These are phyloP conservation scores for Chytriomyces confervae DNA, from an alignment of 192 early-diverging fungal genomes.

Conservation along the genomic window DNA sequence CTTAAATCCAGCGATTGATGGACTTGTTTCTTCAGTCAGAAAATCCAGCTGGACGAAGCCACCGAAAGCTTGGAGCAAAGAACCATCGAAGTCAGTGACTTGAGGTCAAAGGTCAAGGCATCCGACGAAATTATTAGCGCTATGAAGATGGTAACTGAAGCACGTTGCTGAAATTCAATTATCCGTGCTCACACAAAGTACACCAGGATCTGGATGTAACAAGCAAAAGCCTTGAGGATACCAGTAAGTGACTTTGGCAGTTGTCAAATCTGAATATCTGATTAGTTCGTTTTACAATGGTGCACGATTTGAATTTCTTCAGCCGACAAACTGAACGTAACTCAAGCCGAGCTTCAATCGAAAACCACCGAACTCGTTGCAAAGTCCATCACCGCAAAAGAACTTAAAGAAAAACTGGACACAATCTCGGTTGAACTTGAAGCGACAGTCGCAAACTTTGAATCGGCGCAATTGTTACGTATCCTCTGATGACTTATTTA, in stretches of 20 bases:
- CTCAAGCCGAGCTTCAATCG: too few species aligned
- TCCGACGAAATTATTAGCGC: background rate
- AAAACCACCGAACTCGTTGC: too few species aligned
- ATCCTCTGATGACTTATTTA: background rate
- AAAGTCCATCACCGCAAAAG: slow-evolving; percentile 20
- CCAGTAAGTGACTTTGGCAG: background rate
- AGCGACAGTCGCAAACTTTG: slow-evolving; percentile 45
- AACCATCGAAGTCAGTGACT: background rate
- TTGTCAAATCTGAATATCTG: too few species aligned
- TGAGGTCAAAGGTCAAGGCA: background rate
- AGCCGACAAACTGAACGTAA: too few species aligned
- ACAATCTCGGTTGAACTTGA: slow-evolving; percentile 45
- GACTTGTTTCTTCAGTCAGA: background rate
- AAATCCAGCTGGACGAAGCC: background rate
- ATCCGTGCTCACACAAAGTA: too few species aligned
- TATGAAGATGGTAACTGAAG: background rate
- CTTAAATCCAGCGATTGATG: background rate
- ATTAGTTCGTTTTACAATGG: too few species aligned
- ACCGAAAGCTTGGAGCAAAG: background rate
- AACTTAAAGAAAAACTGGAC: slow-evolving; percentile 31
- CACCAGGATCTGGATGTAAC: background rate
- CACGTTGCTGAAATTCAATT: background rate
- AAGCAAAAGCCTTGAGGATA: background rate
- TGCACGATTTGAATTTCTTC: too few species aligned
- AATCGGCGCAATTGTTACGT: slow-evolving; percentile 39